Evolutionary conservation across 345 rosid genomes (phyloP), one percentile per base, ranked within the genome.

Genomic region (Eucalyptus melliodora): DNA sequence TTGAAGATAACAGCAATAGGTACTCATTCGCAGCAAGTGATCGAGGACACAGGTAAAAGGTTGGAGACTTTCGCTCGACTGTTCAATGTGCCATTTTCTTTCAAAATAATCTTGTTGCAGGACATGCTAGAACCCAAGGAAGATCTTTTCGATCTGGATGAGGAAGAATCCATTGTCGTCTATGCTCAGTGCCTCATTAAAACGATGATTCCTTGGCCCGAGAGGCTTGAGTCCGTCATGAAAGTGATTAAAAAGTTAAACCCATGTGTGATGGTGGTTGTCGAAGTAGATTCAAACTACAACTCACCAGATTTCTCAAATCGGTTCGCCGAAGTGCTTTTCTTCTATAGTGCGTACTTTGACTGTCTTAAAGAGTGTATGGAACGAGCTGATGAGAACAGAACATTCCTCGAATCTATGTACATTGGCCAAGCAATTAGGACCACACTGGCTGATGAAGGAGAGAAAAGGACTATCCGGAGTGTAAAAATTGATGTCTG

Each of bases 331-430:
- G 91, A 90, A 34, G 69, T 87, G 9, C 92, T 92, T 1, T 88
- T 90, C 44, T 89, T 34, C 90, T 62, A n/a, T n/a, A 90, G 92
- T 55, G 92, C 93, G 4, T 86, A 80, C 49, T 93, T 92, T 9
- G 94, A 93, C 60, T 88, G 91, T 86, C 65, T 93, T 11, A 69
- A 93, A 26, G 87, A 86, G 23, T 91, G 92, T 10, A 88, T 89
- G 92, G 90, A 86, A 11, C 72, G 90, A 42, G 90, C 42, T 30
- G 87, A 89, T 60, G 90, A 88, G 40, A 88, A 67, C 82, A 82
- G 92, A 86, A 82, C 13, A 87, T 16, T 53, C 1, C 16, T 42
- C 30, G 92, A 93, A 40, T 27, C 83, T 16, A 2, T 44, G 21
- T 86, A 49, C 85, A 44, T 88, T 8, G 83, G 87, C 7, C 86